These are phyloP conservation scores for Isabelozyma pseudorhagii DNA, from an alignment of 805 yeast genomes.

Conservation along the genomic window DNA sequence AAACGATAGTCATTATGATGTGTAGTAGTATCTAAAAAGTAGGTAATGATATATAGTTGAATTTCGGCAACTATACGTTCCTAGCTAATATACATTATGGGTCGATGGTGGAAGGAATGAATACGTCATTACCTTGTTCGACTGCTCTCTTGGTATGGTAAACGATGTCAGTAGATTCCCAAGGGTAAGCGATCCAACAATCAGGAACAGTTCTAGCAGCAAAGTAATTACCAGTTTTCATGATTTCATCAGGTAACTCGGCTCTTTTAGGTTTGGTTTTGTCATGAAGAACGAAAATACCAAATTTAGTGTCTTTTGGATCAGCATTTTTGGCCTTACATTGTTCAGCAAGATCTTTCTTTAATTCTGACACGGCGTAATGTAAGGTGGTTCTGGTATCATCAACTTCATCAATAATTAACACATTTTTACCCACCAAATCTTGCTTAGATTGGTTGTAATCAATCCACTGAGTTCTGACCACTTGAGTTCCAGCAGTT, in stretches of 20 bases:
- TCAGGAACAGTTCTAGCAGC: constrained; percentile 78
- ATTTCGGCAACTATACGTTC: neutral
- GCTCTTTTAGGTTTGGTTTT: constrained; percentile 72
- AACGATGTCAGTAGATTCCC: constrained; percentile 79
- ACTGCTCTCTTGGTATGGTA: constrained; percentile 68
- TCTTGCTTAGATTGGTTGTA: constrained; percentile 60
- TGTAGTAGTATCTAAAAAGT: neutral
- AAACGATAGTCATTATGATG: neutral
- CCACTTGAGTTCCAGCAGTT: constrained; percentile 56
- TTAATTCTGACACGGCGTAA: constrained; percentile 71
- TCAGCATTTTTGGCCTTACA: constrained; percentile 50
- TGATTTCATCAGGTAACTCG: constrained; percentile 61
- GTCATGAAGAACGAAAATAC: constrained; percentile 76
- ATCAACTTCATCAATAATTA: constrained; percentile 82
- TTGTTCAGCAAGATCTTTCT: constrained; percentile 66
- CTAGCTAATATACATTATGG: neutral
- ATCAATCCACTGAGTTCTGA: constrained; percentile 83
- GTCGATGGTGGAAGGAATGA: constrained; percentile 28
- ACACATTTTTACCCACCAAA: constrained; percentile 64
- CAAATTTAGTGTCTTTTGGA: constrained; percentile 55
- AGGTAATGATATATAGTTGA: neutral
- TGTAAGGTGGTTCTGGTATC: constrained; percentile 84
- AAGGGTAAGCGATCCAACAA: constrained; percentile 83
- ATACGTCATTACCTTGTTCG: constrained; percentile 69
- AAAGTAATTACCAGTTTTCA: constrained; percentile 58